Conservation (phyloP, 2,329 filamentous ascomycete genomes). For the Fusarium bulbicola region DNA sequence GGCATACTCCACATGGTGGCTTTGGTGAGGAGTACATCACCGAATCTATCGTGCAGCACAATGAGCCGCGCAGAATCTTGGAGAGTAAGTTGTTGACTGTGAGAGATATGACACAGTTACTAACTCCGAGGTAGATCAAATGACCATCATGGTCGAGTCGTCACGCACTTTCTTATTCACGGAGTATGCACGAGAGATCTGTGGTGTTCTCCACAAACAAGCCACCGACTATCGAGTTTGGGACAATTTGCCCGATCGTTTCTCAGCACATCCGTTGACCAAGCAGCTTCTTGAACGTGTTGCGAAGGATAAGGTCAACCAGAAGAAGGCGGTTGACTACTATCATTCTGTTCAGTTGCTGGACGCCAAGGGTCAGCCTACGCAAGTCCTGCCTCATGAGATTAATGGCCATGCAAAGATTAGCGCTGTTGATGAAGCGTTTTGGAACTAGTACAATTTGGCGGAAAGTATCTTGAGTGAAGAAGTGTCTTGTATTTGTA, state of each 20-base stretch:
- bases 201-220: constrained; percentile 9
- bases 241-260: constrained; percentile 9
- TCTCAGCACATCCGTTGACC: constrained; percentile 3
- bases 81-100: constrained; percentile 11
- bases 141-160: constrained; percentile 22
- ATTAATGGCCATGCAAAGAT: neutral
- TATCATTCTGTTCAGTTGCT: constrained; percentile 2
- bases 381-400: neutral
- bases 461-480: neutral
- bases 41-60: neutral
- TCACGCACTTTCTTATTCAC: constrained; percentile 17
- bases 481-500: neutral
- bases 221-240: constrained; percentile 10
- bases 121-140: neutral
- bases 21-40: constrained; percentile 12
- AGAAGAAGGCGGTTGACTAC: neutral
- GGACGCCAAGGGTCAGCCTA: neutral
- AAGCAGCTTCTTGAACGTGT: neutral
- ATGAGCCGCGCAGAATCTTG: constrained; percentile 4
- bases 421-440: neutral
- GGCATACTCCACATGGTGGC: constrained; percentile 13
- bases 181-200: constrained; percentile 8
- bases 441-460: accelerated
- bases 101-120: accelerated
- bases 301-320: neutral